Evolutionary conservation across 2,329 filamentous ascomycete genomes (phyloP), one percentile per base, ranked within the genome.

Genomic region (Calonectria leucothoes): DNA sequence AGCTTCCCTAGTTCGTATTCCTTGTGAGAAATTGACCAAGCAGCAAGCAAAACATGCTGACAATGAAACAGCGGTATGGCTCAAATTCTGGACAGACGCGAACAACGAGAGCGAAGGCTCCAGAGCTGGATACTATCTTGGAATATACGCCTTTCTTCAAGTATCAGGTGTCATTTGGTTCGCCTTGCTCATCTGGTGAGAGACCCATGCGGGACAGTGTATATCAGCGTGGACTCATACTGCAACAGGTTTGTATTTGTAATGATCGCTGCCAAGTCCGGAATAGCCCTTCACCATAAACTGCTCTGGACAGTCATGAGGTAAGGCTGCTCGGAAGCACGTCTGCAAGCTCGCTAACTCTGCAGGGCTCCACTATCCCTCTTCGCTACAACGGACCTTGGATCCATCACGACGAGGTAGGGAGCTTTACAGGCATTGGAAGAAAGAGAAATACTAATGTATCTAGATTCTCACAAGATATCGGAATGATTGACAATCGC

Each of bases 401-500:
- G 86, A 4, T 82, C 82, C 0, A 84, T 86, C 4, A 79, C 86
- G 10, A 88, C 86, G 35, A 79, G 86, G 84, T 84, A 75, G 25
- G 23, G 23, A 7, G 7, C 23, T 76, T 49, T 8, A 14, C 55
- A 15, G 7, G 4, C 23, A 11, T 15, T 10, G 12, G n/a, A 31
- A 7, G 20, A 39, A 5, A 61, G 14, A 27, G 2, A 1, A 27
- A 27, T 11, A 15, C 6, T 17, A 20, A 37, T 29, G 33, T 7
- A 15, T 1, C 1, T 49, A 85, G 84, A 69, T 88, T 88, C 73
- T 85, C 83, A 11, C 85, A 88, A 75, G 86, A 88, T 45, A 84
- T 87, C 8, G 82, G 85, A 63, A 82, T 87, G 20, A 76, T 88
- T 3, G 87, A 88, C 71, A 87, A 84, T 33, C 81, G 84, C 65